Conservation (phyloP, 2,329 filamentous ascomycete species). For the Phaeophleospora eucalypticola region DNA sequence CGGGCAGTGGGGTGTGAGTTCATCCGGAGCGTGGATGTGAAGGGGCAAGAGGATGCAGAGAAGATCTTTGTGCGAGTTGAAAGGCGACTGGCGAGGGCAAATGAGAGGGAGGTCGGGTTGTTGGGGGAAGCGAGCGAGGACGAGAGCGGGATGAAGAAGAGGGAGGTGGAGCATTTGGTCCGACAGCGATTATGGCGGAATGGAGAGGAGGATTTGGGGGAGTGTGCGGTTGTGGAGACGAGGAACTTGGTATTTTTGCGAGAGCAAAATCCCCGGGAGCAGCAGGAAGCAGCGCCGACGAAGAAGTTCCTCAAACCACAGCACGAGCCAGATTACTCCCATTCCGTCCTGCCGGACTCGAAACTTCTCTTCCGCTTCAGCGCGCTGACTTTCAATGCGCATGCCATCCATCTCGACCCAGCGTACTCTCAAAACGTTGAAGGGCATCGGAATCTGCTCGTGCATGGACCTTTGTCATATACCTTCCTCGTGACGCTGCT, state of each 20-base stretch:
- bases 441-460: constrained; percentile 68
- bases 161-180: constrained; percentile 33
- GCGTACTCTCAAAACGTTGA: constrained; percentile 67
- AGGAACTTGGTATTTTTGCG: constrained; percentile 63
- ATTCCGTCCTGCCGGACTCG: constrained; percentile 62
- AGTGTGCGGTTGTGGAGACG: constrained; percentile 52
- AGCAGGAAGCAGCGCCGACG: constrained; percentile 26
- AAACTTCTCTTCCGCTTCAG: constrained; percentile 84
- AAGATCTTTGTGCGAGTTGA: constrained; percentile 61
- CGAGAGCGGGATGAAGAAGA: constrained; percentile 20
- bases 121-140: constrained; percentile 38
- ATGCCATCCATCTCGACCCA: constrained; percentile 81
- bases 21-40: constrained; percentile 46
- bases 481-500: constrained; percentile 71
- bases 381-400: constrained; percentile 86
- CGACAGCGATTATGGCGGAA: constrained; percentile 43
- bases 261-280: constrained; percentile 40
- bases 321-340: constrained; percentile 50
- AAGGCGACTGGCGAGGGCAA: constrained; percentile 43
- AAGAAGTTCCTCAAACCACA: constrained; percentile 45
- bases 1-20: constrained; percentile 46
- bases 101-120: constrained; percentile 27
- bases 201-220: constrained; percentile 39
- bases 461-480: constrained; percentile 81
- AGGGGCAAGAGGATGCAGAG: constrained; percentile 48